Evolutionary conservation across 306 rosid genomes (phyloP), one percentile per base, ranked within the genome.

Genomic region (Trifolium pratense): DNA sequence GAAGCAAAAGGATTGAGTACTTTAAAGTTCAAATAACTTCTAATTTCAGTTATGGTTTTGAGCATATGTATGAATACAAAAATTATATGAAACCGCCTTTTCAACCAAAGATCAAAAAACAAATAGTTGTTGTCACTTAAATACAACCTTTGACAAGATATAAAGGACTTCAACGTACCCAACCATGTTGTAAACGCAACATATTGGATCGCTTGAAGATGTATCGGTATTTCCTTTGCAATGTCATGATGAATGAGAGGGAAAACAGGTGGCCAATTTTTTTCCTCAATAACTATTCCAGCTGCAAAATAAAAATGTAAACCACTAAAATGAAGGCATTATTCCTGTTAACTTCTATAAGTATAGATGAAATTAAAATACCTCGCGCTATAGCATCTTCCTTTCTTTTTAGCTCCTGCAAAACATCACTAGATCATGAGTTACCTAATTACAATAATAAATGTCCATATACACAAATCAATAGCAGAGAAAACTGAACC

Each of bases 211-310:
- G 72, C 83, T 75, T 89, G 99, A 48, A 91, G 93, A 85, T 95
- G 99, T 65, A 95, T 18, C 15, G 99, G 99, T 79, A 87, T 92
- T 79, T 95, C 99, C 20, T 69, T 85, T 46, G 87, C 81, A 78
- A 95, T 86, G 79, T 95, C 97, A 67, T 95, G 96, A 81, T 95
- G 99, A 78, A 95, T 90, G 76, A 95, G 5, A 48, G 99, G 99
- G 29, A 72, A 84, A 82, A 85, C 82, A 3, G 99, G 80, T 7
- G 99, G 97, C 96, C 96, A 95, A 73, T 91, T 95, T 66, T 95
- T 91, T 61, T 86, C 93, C 85, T 87, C 95, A 70, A 86, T 68
- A 16, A 84, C 77, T 71, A 88, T 72, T 75, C 97, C 99, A 85
- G 93, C 97, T 95, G 96, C 85, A 75, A 79, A 34, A 74, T 36